Evolutionary conservation across 1,284 basidiomycete genomes (phyloP), one percentile per base, ranked within the genome.

Genomic region (Fomes fomentarius): DNA sequence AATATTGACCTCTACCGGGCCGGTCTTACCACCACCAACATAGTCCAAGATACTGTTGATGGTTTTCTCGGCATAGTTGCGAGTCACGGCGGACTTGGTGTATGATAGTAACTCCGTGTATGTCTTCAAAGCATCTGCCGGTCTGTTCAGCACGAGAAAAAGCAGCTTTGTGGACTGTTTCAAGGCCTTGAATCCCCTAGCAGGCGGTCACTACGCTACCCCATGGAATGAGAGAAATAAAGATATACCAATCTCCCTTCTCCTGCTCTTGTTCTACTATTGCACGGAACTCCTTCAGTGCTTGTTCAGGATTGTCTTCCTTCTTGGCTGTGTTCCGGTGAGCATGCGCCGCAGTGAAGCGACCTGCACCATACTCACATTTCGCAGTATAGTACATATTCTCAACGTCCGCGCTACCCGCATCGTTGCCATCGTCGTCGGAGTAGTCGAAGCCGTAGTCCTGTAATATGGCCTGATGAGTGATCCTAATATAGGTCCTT

Each of bases 341-440:
- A 53, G 50, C 47, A n/a, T 19, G 53, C 34, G 24, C 31, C 47
- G 40, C 34, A 40, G 8, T 21, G 37, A 24, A 1, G 31, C 45
- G 24, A 1, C 30, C n/a, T 5, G 45, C 3, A 38, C 33, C 4
- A 11, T 4, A 70, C 87, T 57, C 63, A 96, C 94, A 87, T 72
- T 99, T 99, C 11, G 97, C 97, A 47, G 89, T 91, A 74, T 99
- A 99, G 76, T 99, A 99, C 82, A 95, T 87, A 69, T 99, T 99
- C 78, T 99, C 97, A 41, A 98, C 86, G 71, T 98, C 96, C n/a
- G 89, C 92, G 54, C 85, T 91, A 37, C 83, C 92, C 10, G 87
- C 81, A 57, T 87, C 89, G 48, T 87, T 83, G 19, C 81, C 94
- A 33, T 91, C 92, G 33, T 91, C 93, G 56, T 95, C 95, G 43